Conservation (phyloP, 164 flowering plant genomes). For the Liriodendron chinense region DNA sequence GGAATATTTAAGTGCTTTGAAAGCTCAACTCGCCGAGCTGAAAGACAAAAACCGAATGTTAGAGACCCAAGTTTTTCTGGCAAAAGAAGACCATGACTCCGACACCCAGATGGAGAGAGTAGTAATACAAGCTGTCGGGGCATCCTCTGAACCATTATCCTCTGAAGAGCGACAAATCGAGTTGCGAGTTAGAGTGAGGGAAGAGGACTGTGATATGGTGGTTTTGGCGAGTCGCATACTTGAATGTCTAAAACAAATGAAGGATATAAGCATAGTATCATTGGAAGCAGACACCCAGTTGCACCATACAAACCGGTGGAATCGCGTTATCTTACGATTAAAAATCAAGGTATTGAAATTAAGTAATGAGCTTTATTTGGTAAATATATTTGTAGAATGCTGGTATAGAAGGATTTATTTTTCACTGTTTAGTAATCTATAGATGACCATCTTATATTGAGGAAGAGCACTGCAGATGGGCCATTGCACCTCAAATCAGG, state of each 20-base stretch:
- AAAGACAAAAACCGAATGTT: constrained; percentile 34
- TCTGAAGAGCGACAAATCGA: constrained; percentile 35
- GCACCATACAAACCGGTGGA: constrained; percentile 17
- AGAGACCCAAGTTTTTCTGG: constrained; percentile 32
- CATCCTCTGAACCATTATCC: constrained; percentile 8
- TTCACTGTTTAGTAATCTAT: no score
- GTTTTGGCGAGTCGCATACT: constrained; percentile 39
- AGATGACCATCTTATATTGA: no score
- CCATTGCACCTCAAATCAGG: no score
- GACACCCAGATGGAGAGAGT: constrained; percentile 18
- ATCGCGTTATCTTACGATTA: constrained; percentile 33
- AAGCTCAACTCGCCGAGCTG: constrained; percentile 49
- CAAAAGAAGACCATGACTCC: constrained; percentile 12
- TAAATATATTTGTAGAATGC: no score
- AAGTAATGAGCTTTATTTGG: no score
- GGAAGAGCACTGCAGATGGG: no score
- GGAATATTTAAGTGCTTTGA: constrained; percentile 49
- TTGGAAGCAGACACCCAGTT: constrained; percentile 40
- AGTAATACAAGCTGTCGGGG: constrained; percentile 25
- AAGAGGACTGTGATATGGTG: constrained; percentile 27
- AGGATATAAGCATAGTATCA: constrained; percentile 34
- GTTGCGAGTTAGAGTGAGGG: constrained; percentile 33
- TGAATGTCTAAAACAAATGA: constrained; percentile 48
- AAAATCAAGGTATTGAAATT: constrained; percentile 35
- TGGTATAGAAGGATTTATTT: no score